phyloP scores from a whole-genome alignment of 208 protist genomes.

The Leishmania tropica region DNA sequence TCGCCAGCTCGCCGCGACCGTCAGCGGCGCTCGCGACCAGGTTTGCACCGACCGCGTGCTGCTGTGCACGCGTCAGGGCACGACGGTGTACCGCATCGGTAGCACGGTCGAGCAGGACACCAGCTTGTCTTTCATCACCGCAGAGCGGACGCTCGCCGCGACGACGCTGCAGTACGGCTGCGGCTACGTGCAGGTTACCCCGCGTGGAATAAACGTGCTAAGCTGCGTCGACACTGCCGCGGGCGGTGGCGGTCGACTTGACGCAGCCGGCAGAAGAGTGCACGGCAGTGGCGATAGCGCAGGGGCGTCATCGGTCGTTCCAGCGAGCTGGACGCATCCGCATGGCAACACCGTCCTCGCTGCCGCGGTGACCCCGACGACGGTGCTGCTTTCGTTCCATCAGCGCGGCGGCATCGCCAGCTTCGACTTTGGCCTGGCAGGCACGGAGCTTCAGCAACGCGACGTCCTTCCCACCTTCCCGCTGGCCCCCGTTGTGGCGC shows the following conservation, averaged over 20 bases:
- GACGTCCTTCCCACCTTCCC: slow-evolving; percentile 76
- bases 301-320: slow-evolving; percentile 23
- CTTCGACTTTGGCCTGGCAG: slow-evolving; percentile 69
- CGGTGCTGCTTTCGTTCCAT: slow-evolving; percentile 59
- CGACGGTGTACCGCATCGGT: slow-evolving; percentile 55
- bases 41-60: slow-evolving; percentile 46
- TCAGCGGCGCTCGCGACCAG: slow-evolving; percentile 24
- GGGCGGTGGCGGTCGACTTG: neutral
- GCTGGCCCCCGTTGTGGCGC: slow-evolving; percentile 49
- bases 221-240: slow-evolving; percentile 5
- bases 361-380: slow-evolving; percentile 55
- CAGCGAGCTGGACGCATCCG: slow-evolving; percentile 68
- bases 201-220: slow-evolving; percentile 57
- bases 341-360: slow-evolving; percentile 78
- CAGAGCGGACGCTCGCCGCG: slow-evolving; percentile 74
- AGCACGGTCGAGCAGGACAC: slow-evolving; percentile 66
- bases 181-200: slow-evolving; percentile 83
- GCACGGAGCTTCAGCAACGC: slow-evolving; percentile 55
- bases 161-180: slow-evolving; percentile 63
- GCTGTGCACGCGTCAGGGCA: slow-evolving; percentile 69
- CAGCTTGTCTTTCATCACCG: slow-evolving; percentile 52
- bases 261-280: neutral
- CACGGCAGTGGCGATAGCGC: slow-evolving; percentile 5
- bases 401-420: slow-evolving; percentile 74
- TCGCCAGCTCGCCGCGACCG: slow-evolving; percentile 26